phyloP scores from a whole-genome alignment of 352 stramenopile genomes.

The Pythium brassicae region DNA sequence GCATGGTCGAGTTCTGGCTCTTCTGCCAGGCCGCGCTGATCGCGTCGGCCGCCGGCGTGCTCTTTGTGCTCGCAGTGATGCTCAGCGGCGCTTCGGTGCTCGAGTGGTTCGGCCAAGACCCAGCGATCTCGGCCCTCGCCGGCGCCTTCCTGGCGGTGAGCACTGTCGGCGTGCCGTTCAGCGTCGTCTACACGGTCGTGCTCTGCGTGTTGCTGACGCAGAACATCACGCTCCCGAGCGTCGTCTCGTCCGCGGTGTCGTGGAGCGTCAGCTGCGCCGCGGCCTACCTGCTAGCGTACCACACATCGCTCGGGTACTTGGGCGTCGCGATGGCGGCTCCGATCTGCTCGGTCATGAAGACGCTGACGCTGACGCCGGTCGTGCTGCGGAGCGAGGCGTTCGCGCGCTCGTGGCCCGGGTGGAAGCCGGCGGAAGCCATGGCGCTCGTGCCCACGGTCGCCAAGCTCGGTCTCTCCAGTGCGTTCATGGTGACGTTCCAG shows the following conservation, averaged over 20 bases:
- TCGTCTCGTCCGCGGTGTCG: slow-evolving; percentile 17
- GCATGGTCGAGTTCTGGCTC: slow-evolving; percentile 34
- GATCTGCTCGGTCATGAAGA: slow-evolving; percentile 23
- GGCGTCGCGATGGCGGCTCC: slow-evolving; percentile 23
- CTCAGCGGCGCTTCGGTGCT: slow-evolving; percentile 25
- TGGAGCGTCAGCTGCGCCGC: slow-evolving; percentile 15
- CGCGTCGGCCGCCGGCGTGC: slow-evolving; percentile 12
- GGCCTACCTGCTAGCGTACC: slow-evolving; percentile 34
- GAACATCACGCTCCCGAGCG: slow-evolving; percentile 29
- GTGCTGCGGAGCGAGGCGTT: slow-evolving; percentile 21
- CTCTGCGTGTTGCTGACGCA: slow-evolving; percentile 31
- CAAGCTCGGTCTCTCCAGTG: slow-evolving; percentile 10
- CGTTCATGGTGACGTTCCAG: slow-evolving; percentile 17
- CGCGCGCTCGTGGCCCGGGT: slow-evolving; percentile 16
- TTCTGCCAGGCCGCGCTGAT: slow-evolving; percentile 34
- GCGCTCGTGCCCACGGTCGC: slow-evolving; percentile 11
- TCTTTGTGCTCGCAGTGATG: slow-evolving; percentile 10
- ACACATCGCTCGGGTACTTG: slow-evolving; percentile 29
- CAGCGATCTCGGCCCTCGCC: slow-evolving; percentile 17
- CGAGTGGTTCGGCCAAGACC: slow-evolving; percentile 27
- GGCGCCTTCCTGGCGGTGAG: slow-evolving; percentile 20
- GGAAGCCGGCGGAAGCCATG: slow-evolving; percentile 9
- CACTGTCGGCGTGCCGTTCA: slow-evolving; percentile 19
- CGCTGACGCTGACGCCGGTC: slow-evolving; percentile 17
- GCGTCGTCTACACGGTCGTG: slow-evolving; percentile 18